Conservation (phyloP, 2,329 filamentous ascomycete genomes). For the Aspergillus thermomutatus region DNA sequence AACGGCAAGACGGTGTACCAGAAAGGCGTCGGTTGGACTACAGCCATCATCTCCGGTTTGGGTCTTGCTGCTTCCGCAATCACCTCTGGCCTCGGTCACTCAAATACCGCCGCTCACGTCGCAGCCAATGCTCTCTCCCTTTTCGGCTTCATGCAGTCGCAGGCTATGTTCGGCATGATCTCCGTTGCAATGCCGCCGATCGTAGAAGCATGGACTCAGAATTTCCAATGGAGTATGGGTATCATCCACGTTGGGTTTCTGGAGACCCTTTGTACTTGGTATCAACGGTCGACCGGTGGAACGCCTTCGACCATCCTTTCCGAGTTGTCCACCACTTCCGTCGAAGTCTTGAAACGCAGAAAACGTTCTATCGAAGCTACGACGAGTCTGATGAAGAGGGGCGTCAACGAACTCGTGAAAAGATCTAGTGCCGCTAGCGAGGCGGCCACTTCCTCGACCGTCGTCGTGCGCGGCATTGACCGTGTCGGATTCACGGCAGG, state of each 20-base stretch:
- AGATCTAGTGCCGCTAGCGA: constrained; percentile 47
- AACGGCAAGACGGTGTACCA: constrained; percentile 93
- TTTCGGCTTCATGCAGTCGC: constrained; percentile 90
- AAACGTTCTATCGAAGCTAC: constrained; percentile 49
- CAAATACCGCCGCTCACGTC: constrained; percentile 91
- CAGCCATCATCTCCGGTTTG: constrained; percentile 81
- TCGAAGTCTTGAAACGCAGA: constrained; percentile 68
- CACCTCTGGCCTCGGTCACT: constrained; percentile 84
- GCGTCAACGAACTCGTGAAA: constrained; percentile 46
- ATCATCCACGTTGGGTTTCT: constrained; percentile 86
- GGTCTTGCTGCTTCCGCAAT: constrained; percentile 82
- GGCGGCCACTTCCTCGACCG: constrained; percentile 23
- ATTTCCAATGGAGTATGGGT: constrained; percentile 98
- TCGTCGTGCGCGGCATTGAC: constrained; percentile 74
- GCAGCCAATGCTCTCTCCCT: constrained; percentile 92
- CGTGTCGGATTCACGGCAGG: constrained; percentile 80
- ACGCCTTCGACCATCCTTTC: constrained; percentile 76
- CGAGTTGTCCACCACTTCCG: constrained; percentile 68
- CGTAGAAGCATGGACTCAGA: constrained; percentile 89
- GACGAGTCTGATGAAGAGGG: constrained; percentile 22
- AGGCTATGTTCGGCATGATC: constrained; percentile 85
- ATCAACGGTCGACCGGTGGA: constrained; percentile 88
- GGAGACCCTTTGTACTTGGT: constrained; percentile 89
- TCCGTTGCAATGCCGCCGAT: constrained; percentile 80
- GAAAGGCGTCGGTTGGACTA: constrained; percentile 82